These are phyloP conservation scores for Colletotrichum viniferum DNA, from an alignment of 2,329 filamentous ascomycete species.

Conservation along the genomic window DNA sequence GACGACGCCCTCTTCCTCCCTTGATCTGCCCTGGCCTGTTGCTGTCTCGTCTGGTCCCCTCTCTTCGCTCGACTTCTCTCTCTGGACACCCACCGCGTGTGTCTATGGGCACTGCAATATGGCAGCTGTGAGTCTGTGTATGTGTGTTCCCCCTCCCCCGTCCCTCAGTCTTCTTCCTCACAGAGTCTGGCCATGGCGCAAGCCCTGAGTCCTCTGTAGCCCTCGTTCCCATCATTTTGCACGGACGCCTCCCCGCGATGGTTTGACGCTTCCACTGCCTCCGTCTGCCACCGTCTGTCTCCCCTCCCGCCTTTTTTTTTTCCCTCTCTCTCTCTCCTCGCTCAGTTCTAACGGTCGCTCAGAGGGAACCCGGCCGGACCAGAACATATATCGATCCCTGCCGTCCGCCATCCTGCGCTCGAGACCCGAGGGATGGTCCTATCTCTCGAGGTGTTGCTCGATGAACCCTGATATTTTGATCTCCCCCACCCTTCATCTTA, in stretches of 20 bases:
- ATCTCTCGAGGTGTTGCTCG: background rate
- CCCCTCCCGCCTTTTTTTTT: background rate
- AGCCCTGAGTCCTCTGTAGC: background rate
- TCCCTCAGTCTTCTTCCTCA: background rate
- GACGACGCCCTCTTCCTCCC: conserved; percentile 15
- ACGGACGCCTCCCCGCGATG: conserved; percentile 21
- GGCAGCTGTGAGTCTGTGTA: background rate
- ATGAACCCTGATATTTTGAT: background rate
- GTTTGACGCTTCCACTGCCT: conserved; percentile 16
- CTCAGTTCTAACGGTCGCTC: conserved; percentile 4
- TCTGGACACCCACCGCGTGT: background rate
- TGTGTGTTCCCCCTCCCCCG: background rate
- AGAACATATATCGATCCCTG: conserved; percentile 14
- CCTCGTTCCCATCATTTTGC: conserved; percentile 15
- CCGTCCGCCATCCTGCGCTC: background rate
- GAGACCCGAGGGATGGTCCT: background rate
- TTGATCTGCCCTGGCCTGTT: background rate
- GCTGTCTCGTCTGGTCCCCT: background rate
- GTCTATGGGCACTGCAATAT: background rate
- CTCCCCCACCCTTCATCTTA: background rate
- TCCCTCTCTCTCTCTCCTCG: background rate
- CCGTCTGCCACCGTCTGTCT: conserved; percentile 8
- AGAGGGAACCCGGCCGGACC: background rate
- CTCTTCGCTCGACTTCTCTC: background rate
- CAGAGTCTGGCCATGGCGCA: conserved; percentile 10